Conservation (phyloP, 331 rosid species). For the Quercus lobata region DNA sequence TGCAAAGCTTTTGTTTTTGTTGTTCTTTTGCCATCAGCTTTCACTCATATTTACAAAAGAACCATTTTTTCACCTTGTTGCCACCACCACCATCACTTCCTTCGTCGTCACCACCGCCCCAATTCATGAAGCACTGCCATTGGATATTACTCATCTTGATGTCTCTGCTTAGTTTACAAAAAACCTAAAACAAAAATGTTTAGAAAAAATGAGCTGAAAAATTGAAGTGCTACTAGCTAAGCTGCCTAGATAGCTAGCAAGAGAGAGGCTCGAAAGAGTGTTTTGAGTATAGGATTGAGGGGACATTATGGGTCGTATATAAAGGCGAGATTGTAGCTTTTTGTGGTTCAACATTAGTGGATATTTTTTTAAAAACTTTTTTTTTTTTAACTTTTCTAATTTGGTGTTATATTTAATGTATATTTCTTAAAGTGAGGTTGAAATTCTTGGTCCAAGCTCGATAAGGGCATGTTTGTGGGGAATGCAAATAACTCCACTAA, state of each 20-base stretch:
- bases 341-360: conserved; percentile 20
- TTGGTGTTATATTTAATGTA: background rate
- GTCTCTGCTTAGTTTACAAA: background rate
- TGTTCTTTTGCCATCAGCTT: conserved; percentile 20
- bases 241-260: background rate
- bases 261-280: conserved; percentile 22
- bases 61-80: conserved; percentile 17
- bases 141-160: conserved; percentile 6
- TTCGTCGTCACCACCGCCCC: background rate
- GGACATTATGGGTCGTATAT: conserved; percentile 71
- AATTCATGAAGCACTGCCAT: background rate
- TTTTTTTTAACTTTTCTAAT: background rate
- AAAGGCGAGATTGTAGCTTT: conserved; percentile 71
- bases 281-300: conserved; percentile 37
- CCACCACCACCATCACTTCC: background rate
- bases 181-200: background rate
- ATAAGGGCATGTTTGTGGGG: conserved; percentile 96
- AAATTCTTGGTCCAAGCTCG: conserved; percentile 48
- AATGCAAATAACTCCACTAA: conserved; percentile 78
- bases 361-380: background rate
- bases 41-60: conserved; percentile 21
- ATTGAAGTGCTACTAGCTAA: background rate
- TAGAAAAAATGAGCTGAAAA: background rate
- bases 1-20: conserved; percentile 59
- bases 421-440: conserved; percentile 40